Percentiles rank a stretch among this genome's conserved stretches.
Evolutionary conservation across 306 rosid species (phyloP).

Genomic region (Pterocarpus macrocarpus): DNA sequence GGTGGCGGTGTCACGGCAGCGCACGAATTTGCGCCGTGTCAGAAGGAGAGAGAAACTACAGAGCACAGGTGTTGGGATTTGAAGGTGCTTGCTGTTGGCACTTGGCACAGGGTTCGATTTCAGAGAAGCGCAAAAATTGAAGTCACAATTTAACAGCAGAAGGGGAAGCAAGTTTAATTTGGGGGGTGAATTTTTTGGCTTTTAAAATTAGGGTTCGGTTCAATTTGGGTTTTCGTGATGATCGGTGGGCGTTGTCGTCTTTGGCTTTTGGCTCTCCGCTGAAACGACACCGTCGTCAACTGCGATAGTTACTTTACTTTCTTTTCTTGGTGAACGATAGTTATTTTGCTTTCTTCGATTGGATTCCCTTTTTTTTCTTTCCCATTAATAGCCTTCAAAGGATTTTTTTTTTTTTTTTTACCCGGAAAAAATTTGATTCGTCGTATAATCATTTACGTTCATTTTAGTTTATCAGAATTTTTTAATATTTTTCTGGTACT

Average conservation of each 20-base stretch:
- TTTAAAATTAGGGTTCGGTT: neutral
- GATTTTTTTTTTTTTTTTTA: no score
- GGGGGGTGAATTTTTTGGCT: neutral
- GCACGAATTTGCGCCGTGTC: neutral
- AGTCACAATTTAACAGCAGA: neutral
- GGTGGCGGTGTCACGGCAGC: neutral
- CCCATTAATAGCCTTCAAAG: no score
- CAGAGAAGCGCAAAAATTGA: neutral
- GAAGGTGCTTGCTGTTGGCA: neutral
- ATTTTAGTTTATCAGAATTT: no score
- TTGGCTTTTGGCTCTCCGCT: neutral
- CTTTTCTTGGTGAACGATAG: no score
- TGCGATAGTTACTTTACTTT: no score
- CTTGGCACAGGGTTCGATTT: neutral
- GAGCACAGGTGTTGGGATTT: neutral
- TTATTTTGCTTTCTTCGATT: no score
- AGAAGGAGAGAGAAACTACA: neutral
- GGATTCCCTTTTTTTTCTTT: no score
- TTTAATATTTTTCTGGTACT: no score
- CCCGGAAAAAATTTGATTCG: no score
- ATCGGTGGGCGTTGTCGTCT: neutral
- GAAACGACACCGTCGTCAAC: neutral
- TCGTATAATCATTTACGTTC: no score
- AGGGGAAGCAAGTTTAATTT: neutral
- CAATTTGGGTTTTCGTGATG: neutral